Evolutionary conservation across 1,284 basidiomycete genomes (phyloP).

Genomic region (Quambalaria eucalypti): DNA sequence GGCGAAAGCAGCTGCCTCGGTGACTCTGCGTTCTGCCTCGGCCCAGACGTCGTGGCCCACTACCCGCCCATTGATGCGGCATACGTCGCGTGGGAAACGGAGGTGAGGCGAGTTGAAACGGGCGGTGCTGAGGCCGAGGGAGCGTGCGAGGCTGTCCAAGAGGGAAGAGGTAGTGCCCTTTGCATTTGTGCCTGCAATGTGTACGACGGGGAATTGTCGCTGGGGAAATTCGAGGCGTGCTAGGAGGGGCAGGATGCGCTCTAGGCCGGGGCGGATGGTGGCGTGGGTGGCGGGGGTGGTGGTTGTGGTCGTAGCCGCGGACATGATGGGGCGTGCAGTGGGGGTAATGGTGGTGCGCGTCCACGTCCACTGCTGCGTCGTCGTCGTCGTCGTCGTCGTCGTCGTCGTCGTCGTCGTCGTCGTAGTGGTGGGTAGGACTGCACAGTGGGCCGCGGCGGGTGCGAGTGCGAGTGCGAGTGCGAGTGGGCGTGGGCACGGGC

Average conservation of each 20-base stretch:
- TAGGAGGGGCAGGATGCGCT: conserved; percentile 61
- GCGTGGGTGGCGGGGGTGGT: background rate
- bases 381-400: too few relatives aligned
- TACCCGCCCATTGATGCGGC: conserved; percentile 60
- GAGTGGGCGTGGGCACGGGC: too few relatives aligned
- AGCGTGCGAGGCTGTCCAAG: conserved; percentile 63
- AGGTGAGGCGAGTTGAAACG: conserved; percentile 92
- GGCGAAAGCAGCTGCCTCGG: background rate
- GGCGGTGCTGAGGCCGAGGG: conserved; percentile 57
- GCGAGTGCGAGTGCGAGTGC: too few relatives aligned
- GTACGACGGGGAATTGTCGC: conserved; percentile 72
- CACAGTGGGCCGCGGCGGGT: too few relatives aligned
- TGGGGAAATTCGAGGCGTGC: conserved; percentile 53
- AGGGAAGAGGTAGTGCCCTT: conserved; percentile 87
- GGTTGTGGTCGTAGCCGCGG: background rate
- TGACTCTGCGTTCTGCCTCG: conserved; percentile 4
- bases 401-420: too few relatives aligned
- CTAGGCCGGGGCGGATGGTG: conserved; percentile 65
- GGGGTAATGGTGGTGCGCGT: too few relatives aligned
- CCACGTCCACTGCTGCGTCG: too few relatives aligned
- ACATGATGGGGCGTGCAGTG: background rate
- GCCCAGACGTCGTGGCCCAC: conserved; percentile 47
- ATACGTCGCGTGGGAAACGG: conserved; percentile 66
- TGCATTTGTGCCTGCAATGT: conserved; percentile 92
- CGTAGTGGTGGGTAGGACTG: too few relatives aligned